phyloP scores from a whole-genome alignment of 257 asterid species.

The Euphrasia confusa region DNA sequence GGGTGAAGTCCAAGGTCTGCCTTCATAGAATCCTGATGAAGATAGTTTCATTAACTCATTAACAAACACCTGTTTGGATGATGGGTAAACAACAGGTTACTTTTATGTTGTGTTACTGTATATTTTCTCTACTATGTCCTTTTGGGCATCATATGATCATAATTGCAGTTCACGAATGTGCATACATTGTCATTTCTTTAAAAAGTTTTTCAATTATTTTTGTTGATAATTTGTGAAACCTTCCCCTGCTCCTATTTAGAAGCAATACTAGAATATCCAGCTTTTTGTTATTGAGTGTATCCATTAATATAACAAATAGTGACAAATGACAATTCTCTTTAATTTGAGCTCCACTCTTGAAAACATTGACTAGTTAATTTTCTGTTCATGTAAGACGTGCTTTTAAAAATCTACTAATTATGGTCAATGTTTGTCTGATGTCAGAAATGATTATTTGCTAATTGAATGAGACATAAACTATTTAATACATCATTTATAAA shows the following conservation, averaged over 20 bases:
- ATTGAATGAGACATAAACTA: slow-evolving; percentile 7
- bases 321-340: neutral
- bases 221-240: no score
- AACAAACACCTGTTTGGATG: neutral
- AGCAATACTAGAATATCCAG: slow-evolving; percentile 15
- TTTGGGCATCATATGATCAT: neutral
- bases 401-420: neutral
- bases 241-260: neutral
- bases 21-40: slow-evolving; percentile 7
- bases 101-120: neutral
- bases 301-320: neutral
- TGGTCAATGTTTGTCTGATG: neutral
- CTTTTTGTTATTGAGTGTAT: slow-evolving; percentile 12
- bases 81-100: no score
- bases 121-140: neutral
- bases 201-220: neutral
- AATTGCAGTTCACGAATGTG: neutral
- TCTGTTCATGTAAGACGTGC: slow-evolving; percentile 6
- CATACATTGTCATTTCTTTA: neutral
- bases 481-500: neutral
- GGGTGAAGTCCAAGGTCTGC: slow-evolving; percentile 20
- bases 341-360: slow-evolving; percentile 9
- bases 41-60: neutral
- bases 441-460: neutral
- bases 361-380: neutral